Evolutionary conservation across 176 grass and related monocot genomes (phyloP).

Genomic region (Carex parvula): DNA sequence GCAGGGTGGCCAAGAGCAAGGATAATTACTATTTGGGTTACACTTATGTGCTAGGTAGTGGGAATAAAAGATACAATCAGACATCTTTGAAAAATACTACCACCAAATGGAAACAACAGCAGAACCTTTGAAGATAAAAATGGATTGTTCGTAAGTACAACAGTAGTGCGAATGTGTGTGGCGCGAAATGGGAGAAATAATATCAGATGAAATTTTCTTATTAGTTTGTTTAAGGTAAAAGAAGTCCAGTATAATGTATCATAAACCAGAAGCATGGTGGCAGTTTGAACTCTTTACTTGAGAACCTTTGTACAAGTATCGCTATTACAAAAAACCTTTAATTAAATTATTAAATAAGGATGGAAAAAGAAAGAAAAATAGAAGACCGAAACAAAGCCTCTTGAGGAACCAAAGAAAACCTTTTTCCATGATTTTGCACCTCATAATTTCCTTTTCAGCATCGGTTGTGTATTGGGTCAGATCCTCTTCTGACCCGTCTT

Average conservation of each 20-base stretch:
- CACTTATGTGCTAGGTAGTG: background rate
- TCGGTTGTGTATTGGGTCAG: constrained; percentile 54
- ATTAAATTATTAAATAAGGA: constrained; percentile 27
- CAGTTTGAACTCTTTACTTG: constrained; percentile 15
- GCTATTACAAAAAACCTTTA: constrained; percentile 35
- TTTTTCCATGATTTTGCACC: background rate
- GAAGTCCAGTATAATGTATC: background rate
- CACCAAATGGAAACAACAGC: constrained; percentile 4
- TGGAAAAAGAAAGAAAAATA: constrained; percentile 13
- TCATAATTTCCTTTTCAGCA: constrained; percentile 34
- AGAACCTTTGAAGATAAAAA: constrained; percentile 7
- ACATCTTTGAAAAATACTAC: no score
- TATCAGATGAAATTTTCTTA: background rate
- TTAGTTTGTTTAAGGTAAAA: background rate
- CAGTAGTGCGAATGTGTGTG: background rate
- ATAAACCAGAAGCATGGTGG: constrained; percentile 2
- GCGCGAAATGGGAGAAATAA: background rate
- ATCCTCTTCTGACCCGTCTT: constrained; percentile 61
- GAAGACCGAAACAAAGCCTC: constrained; percentile 24
- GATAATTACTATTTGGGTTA: background rate
- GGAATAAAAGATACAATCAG: no score
- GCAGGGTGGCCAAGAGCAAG: background rate
- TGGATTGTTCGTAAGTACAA: background rate
- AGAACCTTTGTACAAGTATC: constrained; percentile 42
- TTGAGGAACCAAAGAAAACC: background rate